A percentile compares a stretch with the other conserved stretches of the same genome.
Conservation (phyloP, 768 basidiomycete species). For the Multifurca ochricompacta region DNA sequence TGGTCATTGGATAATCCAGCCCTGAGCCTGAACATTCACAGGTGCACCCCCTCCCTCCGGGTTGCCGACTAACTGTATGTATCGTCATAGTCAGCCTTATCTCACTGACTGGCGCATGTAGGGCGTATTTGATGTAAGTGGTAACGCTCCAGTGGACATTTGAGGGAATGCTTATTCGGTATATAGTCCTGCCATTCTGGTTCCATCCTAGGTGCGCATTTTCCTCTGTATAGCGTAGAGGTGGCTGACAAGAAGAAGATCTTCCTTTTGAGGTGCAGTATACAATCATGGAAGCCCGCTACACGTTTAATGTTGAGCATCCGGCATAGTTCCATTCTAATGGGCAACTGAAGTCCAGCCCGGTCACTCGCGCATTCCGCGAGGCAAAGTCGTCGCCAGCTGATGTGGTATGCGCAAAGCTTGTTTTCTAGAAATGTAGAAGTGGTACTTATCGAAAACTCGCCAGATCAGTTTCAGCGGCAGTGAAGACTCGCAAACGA, state of each 20-base stretch:
- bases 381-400: constrained; percentile 59
- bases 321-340: constrained; percentile 26
- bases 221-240: not conserved
- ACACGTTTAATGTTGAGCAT: not conserved
- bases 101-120: constrained; percentile 6
- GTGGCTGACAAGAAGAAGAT: constrained; percentile 33
- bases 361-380: constrained; percentile 22
- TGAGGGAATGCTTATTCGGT: not conserved
- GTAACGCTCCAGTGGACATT: not conserved
- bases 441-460: not conserved
- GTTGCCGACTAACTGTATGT: constrained; percentile 83
- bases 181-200: constrained; percentile 83
- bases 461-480: constrained; percentile 77
- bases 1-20: not conserved
- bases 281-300: not conserved
- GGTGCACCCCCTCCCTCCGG: constrained; percentile 61
- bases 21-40: constrained; percentile 1
- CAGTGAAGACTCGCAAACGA: constrained; percentile 77
- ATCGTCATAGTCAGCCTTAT: not conserved
- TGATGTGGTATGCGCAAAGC: constrained; percentile 58
- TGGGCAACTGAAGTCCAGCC: constrained; percentile 26
- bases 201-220: constrained; percentile 60
- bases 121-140: constrained; percentile 29
- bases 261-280: constrained; percentile 53
- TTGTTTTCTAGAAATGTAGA: not conserved